Evolutionary conservation across 768 basidiomycete species (phyloP).

Genomic region (Xanthoconium purpureum): DNA sequence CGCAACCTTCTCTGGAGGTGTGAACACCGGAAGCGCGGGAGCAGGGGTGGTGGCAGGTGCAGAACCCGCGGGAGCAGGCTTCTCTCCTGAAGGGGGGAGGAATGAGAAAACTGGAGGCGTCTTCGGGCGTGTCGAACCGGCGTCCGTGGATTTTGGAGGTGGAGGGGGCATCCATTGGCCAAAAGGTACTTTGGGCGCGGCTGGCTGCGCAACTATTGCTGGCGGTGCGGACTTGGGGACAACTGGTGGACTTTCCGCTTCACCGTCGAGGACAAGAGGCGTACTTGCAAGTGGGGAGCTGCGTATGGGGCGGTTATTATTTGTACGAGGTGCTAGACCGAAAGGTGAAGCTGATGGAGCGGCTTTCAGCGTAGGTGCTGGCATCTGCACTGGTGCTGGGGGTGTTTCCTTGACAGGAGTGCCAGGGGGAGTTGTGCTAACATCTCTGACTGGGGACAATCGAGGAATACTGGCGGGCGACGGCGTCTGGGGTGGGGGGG

Average conservation of each 20-base stretch:
- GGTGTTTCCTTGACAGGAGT: constrained; percentile 50
- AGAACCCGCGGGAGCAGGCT: constrained; percentile 7
- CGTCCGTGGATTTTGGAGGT: constrained; percentile 13
- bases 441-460: constrained; percentile 36
- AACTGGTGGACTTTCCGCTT: constrained; percentile 14
- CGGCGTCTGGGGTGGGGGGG: constrained; percentile 31
- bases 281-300: constrained; percentile 72
- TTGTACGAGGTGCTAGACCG: constrained; percentile 48
- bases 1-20: background rate
- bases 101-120: constrained; percentile 48
- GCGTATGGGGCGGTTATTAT: constrained; percentile 50
- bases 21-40: background rate
- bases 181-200: constrained; percentile 40
- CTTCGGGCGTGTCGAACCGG: constrained; percentile 38
- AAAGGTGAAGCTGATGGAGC: constrained; percentile 36
- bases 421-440: constrained; percentile 61
- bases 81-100: constrained; percentile 20
- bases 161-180: constrained; percentile 32
- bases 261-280: constrained; percentile 46
- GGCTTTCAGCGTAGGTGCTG: constrained; percentile 14
- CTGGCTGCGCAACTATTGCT: constrained; percentile 30
- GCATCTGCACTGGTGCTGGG: constrained; percentile 9
- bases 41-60: constrained; percentile 2
- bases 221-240: constrained; percentile 22
- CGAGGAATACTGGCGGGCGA: constrained; percentile 18